Evolutionary conservation across 257 asterid genomes (phyloP).

Genomic region (Nicotiana paniculata): DNA sequence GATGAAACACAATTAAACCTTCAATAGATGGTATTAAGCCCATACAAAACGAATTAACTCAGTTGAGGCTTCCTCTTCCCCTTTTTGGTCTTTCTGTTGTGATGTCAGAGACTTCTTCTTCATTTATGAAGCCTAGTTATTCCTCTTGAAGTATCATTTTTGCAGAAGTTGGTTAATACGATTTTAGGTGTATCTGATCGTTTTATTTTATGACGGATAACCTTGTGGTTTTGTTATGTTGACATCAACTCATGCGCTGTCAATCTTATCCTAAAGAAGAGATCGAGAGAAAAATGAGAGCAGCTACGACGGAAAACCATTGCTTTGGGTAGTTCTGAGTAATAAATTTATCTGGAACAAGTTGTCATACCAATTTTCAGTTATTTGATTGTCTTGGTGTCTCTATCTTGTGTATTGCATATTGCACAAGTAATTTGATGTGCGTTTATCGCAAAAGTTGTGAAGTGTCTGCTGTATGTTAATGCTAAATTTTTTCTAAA

Average conservation of each 20-base stretch:
- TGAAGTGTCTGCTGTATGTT: neutral
- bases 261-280: too few relatives aligned
- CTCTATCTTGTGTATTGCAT: neutral
- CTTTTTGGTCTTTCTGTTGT: neutral
- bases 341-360: neutral
- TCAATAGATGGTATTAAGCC: neutral
- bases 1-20: neutral
- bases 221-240: neutral
- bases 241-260: neutral
- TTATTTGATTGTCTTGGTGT: neutral
- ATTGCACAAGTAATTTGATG: neutral
- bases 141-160: neutral
- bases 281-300: neutral
- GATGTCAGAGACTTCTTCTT: neutral
- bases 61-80: neutral
- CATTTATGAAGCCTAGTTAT: neutral
- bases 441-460: neutral
- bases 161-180: neutral
- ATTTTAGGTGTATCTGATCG: neutral
- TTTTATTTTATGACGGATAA: neutral
- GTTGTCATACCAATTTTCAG: neutral
- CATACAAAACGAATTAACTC: neutral
- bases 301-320: neutral
- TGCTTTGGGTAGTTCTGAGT: neutral
- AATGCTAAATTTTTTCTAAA: neutral